Evolutionary conservation across 805 yeast genomes (phyloP), one percentile per base, ranked within the genome.

Genomic region (Schwanniomyces vanrijiae): DNA sequence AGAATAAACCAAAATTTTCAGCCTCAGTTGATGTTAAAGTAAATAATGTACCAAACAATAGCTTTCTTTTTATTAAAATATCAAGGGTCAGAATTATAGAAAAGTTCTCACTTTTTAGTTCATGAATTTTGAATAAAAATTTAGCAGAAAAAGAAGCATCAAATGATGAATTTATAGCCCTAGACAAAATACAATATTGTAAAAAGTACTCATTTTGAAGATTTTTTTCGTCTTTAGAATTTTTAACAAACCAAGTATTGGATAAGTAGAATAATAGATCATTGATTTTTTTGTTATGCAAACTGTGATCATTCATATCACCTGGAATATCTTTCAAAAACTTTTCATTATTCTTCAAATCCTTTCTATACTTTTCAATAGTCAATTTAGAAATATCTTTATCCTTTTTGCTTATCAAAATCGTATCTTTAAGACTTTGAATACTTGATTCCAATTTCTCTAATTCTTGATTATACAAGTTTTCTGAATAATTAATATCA

Each of bases 1-100:
- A 79, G 54, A 91, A 90, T 10, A 88, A 64, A 3, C 96, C 96
- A 33, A 90, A 62, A 59, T 88, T 87, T 55, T 90, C 96, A 1
- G 96, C 83, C 59, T 91, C 97, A 3, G 75, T 65, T 0, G 88
- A 77, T 0, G 97, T 87, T 45, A 83, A 78, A 1, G 92, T 81
- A 55, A 80, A 84, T 10, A 90, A 59, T 2, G 88, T 76, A 2
- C 85, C 77, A 41, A 75, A 75, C 41, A 88, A 60, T 11, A 82
- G 62, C 9, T 72, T 69, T 3, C 69, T 68, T 0, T 67, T 60
- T 47, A 89, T 76, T 20, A 90, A 65, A 16, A 61, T 62, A 31
- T 80, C 73, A 24, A 80, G 58, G 2, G 79, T 51, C 5, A 51
- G 50, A 20, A 78, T 49, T 3, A 83, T 48, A 2, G 69, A 62